A percentile compares a stretch with the other conserved stretches of the same genome.
phyloP scores from a whole-genome alignment of 306 rosid genomes.

The Coriaria nepalensis region DNA sequence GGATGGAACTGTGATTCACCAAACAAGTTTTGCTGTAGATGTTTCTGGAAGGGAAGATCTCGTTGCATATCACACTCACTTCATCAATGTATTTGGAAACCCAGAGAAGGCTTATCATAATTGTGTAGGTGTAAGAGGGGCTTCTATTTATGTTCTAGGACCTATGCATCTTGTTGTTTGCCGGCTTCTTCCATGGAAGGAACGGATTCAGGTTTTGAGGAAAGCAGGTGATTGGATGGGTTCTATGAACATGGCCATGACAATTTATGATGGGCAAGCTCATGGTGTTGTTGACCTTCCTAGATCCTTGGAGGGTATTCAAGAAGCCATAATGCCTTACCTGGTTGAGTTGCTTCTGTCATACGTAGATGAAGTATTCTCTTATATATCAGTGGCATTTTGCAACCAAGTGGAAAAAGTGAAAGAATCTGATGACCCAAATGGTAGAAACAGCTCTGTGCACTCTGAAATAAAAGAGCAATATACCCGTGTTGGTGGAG shows the following conservation, averaged over 20 bases:
- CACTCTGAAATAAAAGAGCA: conserved; percentile 87
- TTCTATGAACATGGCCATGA: conserved; percentile 87
- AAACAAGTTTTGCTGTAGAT: conserved; percentile 63
- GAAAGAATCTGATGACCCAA: conserved; percentile 33
- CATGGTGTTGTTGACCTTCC: conserved; percentile 96
- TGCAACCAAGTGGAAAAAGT: conserved; percentile 72
- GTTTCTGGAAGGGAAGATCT: conserved; percentile 68
- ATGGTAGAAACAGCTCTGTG: conserved; percentile 38
- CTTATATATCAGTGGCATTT: conserved; percentile 86
- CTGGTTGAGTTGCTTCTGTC: conserved; percentile 80
- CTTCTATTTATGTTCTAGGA: conserved; percentile 82
- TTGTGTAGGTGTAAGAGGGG: conserved; percentile 79
- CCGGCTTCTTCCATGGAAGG: conserved; percentile 98
- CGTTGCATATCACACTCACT: conserved; percentile 72
- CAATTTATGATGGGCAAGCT: conserved; percentile 86
- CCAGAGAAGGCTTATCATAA: conserved; percentile 95
- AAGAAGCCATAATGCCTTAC: conserved; percentile 83
- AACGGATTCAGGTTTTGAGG: conserved; percentile 66
- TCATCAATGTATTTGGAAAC: conserved; percentile 62
- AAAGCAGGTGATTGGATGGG: conserved; percentile 99
- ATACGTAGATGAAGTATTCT: conserved; percentile 91
- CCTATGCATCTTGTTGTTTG: conserved; percentile 64
- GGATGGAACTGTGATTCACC: conserved; percentile 91
- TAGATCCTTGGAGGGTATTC: conserved; percentile 77
- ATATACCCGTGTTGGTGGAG: conserved; percentile 91